Percentiles rank a stretch among this genome's conserved stretches.
phyloP scores from a whole-genome alignment of 345 rosid genomes.

The Arabis hirsuta region DNA sequence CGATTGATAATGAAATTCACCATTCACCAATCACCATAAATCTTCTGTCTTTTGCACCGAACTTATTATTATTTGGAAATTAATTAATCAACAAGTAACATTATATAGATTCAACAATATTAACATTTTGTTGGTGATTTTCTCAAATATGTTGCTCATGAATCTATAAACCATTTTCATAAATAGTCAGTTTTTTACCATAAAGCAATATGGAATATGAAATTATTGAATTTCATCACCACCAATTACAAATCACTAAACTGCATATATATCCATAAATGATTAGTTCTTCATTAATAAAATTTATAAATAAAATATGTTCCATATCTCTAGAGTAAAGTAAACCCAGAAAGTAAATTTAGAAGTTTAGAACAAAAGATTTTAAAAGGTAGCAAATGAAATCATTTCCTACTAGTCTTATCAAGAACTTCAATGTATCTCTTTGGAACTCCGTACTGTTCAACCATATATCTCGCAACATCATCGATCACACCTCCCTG shows the following conservation, averaged over 20 bases:
- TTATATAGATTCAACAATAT: no score
- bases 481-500: constrained; percentile 95
- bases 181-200: not conserved
- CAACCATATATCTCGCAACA: constrained; percentile 78
- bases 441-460: constrained; percentile 86
- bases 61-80: not conserved
- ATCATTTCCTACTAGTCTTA: constrained; percentile 81
- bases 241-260: no score
- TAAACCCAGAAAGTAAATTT: constrained; percentile 1
- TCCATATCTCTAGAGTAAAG: not conserved
- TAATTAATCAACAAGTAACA: not conserved
- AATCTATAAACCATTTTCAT: not conserved
- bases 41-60: not conserved
- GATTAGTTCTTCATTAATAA: not conserved
- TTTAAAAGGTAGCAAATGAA: constrained; percentile 3
- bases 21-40: constrained; percentile 18
- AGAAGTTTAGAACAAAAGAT: constrained; percentile 5
- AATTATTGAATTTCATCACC: no score
- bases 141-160: not conserved
- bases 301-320: not conserved
- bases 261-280: not conserved
- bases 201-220: not conserved
- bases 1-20: not conserved
- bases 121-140: not conserved
- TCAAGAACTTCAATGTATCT: constrained; percentile 90